Evolutionary conservation across 345 rosid genomes (phyloP).

Genomic region (Eucalyptus globulus): DNA sequence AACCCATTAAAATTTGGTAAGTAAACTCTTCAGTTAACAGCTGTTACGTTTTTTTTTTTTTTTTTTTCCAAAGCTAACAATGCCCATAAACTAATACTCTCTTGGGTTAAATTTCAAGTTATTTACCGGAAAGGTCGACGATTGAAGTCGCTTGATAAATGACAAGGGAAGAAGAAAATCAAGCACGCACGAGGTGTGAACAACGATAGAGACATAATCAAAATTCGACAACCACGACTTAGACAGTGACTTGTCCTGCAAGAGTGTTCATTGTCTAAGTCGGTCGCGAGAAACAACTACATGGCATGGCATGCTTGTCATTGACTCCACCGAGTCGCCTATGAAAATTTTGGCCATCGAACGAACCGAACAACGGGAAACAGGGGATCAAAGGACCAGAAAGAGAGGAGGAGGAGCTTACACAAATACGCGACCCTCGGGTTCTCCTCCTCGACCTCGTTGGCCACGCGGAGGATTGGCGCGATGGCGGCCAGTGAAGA

Average conservation of each 20-base stretch:
- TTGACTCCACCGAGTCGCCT: background rate
- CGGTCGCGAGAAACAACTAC: background rate
- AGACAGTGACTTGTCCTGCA: background rate
- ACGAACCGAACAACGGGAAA: background rate
- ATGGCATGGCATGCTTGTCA: background rate
- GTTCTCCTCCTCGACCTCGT: conserved; percentile 63
- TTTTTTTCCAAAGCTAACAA: no score
- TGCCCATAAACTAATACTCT: no score
- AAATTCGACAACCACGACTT: background rate
- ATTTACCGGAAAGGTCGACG: background rate
- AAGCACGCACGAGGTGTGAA: background rate
- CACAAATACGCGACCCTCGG: conserved; percentile 86
- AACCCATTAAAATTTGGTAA: no score
- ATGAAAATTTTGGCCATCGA: background rate
- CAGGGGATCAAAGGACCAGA: background rate
- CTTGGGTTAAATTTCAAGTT: background rate
- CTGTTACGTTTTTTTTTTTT: no score
- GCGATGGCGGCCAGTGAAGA: conserved; percentile 59
- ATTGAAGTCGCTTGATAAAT: background rate
- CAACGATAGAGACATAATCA: background rate
- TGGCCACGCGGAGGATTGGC: conserved; percentile 90
- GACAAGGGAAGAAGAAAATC: background rate
- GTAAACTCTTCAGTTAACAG: background rate
- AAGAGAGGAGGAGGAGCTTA: conserved; percentile 5
- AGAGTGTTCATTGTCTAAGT: background rate